Conservation (phyloP, 768 basidiomycete species). For the Xerocomellus dryophilus region DNA sequence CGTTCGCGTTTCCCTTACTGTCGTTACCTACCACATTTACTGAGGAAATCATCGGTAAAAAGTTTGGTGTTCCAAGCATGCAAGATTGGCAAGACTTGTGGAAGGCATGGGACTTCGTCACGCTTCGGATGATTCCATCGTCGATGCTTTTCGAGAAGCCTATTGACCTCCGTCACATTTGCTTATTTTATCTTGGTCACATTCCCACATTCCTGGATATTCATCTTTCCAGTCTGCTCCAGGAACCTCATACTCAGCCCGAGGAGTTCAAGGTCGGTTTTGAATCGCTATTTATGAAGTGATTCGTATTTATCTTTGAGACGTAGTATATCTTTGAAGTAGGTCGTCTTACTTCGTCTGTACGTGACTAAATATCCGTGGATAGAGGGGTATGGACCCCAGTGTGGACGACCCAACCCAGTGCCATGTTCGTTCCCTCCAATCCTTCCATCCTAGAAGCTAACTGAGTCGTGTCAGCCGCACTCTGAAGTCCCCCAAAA, state of each 20-base stretch:
- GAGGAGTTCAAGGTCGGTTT: constrained; percentile 64
- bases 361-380: constrained; percentile 9
- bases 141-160: constrained; percentile 88
- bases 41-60: constrained; percentile 22
- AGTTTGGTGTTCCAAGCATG: constrained; percentile 66
- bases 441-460: not conserved
- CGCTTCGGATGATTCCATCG: constrained; percentile 79
- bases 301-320: constrained; percentile 1
- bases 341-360: constrained; percentile 7
- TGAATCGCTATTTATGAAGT: not conserved
- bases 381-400: constrained; percentile 91
- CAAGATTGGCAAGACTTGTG: constrained; percentile 83
- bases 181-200: constrained; percentile 95
- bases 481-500: constrained; percentile 85
- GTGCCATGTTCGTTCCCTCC: constrained; percentile 63
- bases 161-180: constrained; percentile 91
- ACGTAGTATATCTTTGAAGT: constrained; percentile 75
- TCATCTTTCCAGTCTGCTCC: constrained; percentile 70
- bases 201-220: constrained; percentile 93
- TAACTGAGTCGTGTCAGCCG: constrained; percentile 44
- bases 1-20: constrained; percentile 71
- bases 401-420: constrained; percentile 85
- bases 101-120: constrained; percentile 86
- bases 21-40: constrained; percentile 34
- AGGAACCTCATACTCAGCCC: constrained; percentile 82